Base-by-base conservation (phyloP, 2,329 filamentous ascomycete species). In the Zymoseptoria ardabiliae region DNA sequence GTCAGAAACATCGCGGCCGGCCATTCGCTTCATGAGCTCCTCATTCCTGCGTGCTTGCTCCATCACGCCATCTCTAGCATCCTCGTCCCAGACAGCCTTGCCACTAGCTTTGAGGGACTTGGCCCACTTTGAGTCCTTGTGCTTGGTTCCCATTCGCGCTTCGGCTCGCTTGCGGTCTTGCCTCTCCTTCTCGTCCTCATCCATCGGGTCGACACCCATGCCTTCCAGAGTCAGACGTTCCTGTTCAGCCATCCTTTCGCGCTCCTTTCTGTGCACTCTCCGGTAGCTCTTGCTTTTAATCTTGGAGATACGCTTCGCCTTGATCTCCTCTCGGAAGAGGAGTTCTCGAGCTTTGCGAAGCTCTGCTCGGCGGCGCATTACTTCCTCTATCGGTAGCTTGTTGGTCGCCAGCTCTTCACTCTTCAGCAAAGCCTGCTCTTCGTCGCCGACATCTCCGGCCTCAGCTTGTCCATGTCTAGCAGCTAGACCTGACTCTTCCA, bases 231-330 rank as follows among this genome's bases (percentile, higher is more conserved):
- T 80, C 59, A 84, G 79, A 57, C 79, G 77, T 65, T 87, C 84
- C 54, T 80, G 76, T 61, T 84, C 76, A 54, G 82, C 79, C 60
- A 82, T 70, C 63, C 80, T 81, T 71, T 87, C 83, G 13, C 84
- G 79, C 71, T 89, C 89, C 71, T 88, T 96, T 45, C 93, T 86
- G 75, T 97, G 93, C 13, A 97, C 88, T 51, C 92, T 87, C 58
- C 93, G 89, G 72, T 96, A 99, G 0, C 91, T 85, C 74, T 97
- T 99, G 72, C 90, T 95, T 81, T 99, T 99, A 78, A 99, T 99
- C 79, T 97, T 97, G 78, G 97, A 96, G 76, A 99, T 91, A 22
- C 94, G 87, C 76, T 92, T 95, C 7, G 91, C 85, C 58, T 91
- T 88, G 50, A 91, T 87, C 70, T 95, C 88, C 75, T 97, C 93